A percentile compares a stretch with the other conserved stretches of the same genome.
These are phyloP conservation scores for Phytomonas serpens DNA, from an alignment of 208 protist species.

Conservation along the genomic window DNA sequence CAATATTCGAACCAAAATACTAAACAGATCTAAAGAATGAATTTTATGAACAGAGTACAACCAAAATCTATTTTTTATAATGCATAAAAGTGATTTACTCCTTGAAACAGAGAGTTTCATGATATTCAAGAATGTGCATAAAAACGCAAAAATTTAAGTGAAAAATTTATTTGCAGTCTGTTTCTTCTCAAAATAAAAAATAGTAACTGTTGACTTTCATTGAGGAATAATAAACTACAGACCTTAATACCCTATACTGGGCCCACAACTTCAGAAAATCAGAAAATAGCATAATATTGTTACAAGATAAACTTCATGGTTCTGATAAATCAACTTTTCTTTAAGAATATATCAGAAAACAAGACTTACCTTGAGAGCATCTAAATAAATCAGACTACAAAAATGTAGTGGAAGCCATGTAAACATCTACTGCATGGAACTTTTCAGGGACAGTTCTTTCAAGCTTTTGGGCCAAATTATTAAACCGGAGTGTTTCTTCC, in stretches of 20 bases:
- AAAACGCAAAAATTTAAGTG: background rate
- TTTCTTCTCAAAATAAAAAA: background rate
- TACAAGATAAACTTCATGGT: background rate
- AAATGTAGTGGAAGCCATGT: slow-evolving; percentile 42
- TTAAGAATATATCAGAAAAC: background rate
- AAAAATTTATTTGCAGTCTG: background rate
- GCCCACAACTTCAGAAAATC: background rate
- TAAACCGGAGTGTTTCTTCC: slow-evolving; percentile 58
- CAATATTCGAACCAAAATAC: background rate
- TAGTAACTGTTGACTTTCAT: background rate
- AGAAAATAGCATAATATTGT: background rate
- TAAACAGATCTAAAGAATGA: background rate
- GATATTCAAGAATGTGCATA: background rate
- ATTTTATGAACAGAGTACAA: slow-evolving; percentile 1
- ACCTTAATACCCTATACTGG: background rate
- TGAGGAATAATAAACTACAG: background rate
- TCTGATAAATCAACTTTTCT: background rate
- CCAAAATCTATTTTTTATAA: background rate
- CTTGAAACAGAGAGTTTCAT: background rate
- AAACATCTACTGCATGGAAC: slow-evolving; percentile 73
- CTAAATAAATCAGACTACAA: slow-evolving; percentile 8
- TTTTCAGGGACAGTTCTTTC: slow-evolving; percentile 55
- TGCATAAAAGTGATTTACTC: background rate
- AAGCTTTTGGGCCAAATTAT: slow-evolving; percentile 43
- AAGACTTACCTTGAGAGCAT: background rate